phyloP scores from a whole-genome alignment of 164 flowering plant genomes.

The Kingdonia uniflora region DNA sequence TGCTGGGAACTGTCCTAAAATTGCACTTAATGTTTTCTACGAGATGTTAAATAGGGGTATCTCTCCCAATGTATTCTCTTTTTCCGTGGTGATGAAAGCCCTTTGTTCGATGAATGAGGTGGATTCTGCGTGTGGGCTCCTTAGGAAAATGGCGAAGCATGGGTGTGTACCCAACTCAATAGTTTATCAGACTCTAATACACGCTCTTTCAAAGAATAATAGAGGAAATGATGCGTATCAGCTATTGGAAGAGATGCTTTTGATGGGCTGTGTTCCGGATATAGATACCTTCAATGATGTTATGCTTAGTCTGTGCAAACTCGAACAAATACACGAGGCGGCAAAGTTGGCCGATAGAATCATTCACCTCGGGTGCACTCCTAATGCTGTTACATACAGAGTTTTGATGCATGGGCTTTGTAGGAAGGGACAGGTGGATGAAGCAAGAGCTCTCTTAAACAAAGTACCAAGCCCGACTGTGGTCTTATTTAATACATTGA shows the following conservation, averaged over 20 bases:
- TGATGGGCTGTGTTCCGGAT: slow-evolving; percentile 80
- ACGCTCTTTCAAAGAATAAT: slow-evolving; percentile 44
- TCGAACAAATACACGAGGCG: slow-evolving; percentile 51
- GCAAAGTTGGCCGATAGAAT: slow-evolving; percentile 74
- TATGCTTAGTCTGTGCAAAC: slow-evolving; percentile 51
- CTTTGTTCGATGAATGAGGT: slow-evolving; percentile 62
- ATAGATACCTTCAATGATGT: slow-evolving; percentile 70
- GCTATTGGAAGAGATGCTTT: slow-evolving; percentile 80
- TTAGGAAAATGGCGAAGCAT: slow-evolving; percentile 76
- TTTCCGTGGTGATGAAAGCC: slow-evolving; percentile 69
- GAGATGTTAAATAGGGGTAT: slow-evolving; percentile 66
- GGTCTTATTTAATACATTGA: slow-evolving; percentile 56
- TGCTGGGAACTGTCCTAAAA: slow-evolving; percentile 45
- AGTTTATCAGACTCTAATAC: slow-evolving; percentile 74
- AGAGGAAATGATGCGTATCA: slow-evolving; percentile 54
- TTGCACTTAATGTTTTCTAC: slow-evolving; percentile 54
- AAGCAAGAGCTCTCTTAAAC: slow-evolving; percentile 53
- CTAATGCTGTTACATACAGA: slow-evolving; percentile 60
- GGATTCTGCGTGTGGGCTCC: slow-evolving; percentile 64
- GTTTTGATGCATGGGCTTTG: slow-evolving; percentile 66
- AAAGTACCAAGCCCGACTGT: slow-evolving; percentile 51
- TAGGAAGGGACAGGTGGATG: slow-evolving; percentile 46
- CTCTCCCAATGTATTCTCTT: slow-evolving; percentile 58
- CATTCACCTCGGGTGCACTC: slow-evolving; percentile 59
- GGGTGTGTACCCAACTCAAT: slow-evolving; percentile 86